Base-by-base conservation (phyloP, 129 eudicot genomes). In the Erigeron canadensis region DNA sequence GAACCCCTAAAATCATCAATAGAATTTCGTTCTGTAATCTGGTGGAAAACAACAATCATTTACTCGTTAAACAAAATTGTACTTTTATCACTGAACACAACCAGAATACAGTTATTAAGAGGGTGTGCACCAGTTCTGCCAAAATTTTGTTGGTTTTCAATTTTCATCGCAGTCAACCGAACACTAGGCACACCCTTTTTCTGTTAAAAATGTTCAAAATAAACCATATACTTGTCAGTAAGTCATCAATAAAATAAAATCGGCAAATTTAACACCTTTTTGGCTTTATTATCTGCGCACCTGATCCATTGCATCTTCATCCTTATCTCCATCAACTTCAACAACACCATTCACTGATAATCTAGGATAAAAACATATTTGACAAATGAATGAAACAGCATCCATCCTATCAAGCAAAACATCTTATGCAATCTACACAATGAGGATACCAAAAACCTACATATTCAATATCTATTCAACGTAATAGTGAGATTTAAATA, bases 181-280 rank as follows among this genome's bases (percentile, higher is more conserved):
- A 91, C 88, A 57, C 79, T 76, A 42, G 97, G 97, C 15, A 91
- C 97, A 64, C 96, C 97, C 82, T 91, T 88, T 56, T 67, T n/a
- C 97, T 91, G 88, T 23, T 61, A 80, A 18, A 16, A 18, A 67
- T 56, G 51, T 42, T 47, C 11, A 73, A 19, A 40, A n/a, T 22
- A 40, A 19, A 5, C 8, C 54, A 56, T 2, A 10, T 3, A n/a
- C 57, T n/a, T 51, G 15, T n/a, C 41, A 11, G 43, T 11, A 19
- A 50, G 42, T 15, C 21, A 41, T 66, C 22, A 46, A 55, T 42
- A 39, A 6, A 40, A 51, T 6, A 51, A 10, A 51, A n/a, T 51
- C n/a, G n/a, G 57, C 7, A 5, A 13, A 0, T 21, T 21, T 10
- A 15, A 13, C 16, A 87, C 95, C 91, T 83, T 87, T 70, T 37